These are phyloP conservation scores for Xerocomellus chrysenteron DNA, from an alignment of 768 basidiomycete species.

Conservation along the genomic window DNA sequence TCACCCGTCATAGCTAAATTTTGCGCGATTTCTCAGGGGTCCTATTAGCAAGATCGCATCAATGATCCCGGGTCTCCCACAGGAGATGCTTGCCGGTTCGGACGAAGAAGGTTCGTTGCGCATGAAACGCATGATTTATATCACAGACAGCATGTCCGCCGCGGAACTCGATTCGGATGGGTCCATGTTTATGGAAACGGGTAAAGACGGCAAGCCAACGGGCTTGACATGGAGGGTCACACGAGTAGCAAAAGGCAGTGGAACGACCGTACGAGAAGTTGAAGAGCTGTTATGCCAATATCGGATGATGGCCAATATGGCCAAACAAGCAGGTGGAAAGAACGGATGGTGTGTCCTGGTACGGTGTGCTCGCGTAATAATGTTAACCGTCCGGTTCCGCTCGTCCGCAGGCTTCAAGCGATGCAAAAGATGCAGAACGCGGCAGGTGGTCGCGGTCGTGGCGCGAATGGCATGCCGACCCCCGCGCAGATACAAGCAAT, in stretches of 20 bases:
- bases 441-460: slow-evolving; percentile 81
- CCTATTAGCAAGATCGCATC: slow-evolving; percentile 97
- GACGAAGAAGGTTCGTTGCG: slow-evolving; percentile 90
- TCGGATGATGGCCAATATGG: slow-evolving; percentile 99
- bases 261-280: slow-evolving; percentile 95
- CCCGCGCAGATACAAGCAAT: slow-evolving; percentile 93
- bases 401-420: slow-evolving; percentile 62
- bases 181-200: slow-evolving; percentile 79
- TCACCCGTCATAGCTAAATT: slow-evolving; percentile 7
- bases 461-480: slow-evolving; percentile 85
- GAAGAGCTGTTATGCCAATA: slow-evolving; percentile 97
- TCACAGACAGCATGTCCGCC: slow-evolving; percentile 97
- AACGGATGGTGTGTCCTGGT: slow-evolving; percentile 72
- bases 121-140: slow-evolving; percentile 98
- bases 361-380: neutral
- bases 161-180: slow-evolving; percentile 95
- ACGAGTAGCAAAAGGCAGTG: slow-evolving; percentile 89
- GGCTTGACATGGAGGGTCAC: slow-evolving; percentile 90
- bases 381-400: slow-evolving; percentile 3
- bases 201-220: slow-evolving; percentile 78
- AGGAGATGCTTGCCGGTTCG: slow-evolving; percentile 85
- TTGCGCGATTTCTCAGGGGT: slow-evolving; percentile 59
- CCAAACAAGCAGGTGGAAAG: slow-evolving; percentile 96
- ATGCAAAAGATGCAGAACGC: slow-evolving; percentile 94
- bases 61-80: slow-evolving; percentile 97